phyloP scores from a whole-genome alignment of 495 filamentous ascomycete genomes.

The Xeromyces bisporus region DNA sequence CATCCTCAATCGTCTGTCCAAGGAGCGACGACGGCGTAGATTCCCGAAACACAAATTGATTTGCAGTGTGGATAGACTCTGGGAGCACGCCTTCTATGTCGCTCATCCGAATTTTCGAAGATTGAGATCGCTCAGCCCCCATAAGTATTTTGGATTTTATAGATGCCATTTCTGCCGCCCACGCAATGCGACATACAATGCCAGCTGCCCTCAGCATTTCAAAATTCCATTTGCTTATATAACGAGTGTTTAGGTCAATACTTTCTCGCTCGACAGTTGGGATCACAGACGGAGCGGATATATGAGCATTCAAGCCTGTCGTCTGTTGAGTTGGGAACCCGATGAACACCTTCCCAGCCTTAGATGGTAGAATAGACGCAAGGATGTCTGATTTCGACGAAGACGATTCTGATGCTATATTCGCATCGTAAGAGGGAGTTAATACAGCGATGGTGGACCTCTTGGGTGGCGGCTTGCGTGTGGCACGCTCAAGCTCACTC shows the following conservation, averaged over 20 bases:
- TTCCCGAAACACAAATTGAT: conserved; percentile 68
- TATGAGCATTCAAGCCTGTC: conserved; percentile 80
- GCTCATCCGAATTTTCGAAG: conserved; percentile 39
- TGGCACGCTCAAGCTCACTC: conserved; percentile 83
- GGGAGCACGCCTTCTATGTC: conserved; percentile 52
- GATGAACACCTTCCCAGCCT: conserved; percentile 83
- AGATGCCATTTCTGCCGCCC: conserved; percentile 65
- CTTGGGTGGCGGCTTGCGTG: conserved; percentile 90
- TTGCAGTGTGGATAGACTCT: conserved; percentile 51
- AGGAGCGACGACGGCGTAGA: conserved; percentile 75
- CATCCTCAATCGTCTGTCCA: conserved; percentile 71
- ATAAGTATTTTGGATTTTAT: conserved; percentile 33
- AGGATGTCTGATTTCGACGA: conserved; percentile 61
- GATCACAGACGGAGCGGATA: conserved; percentile 96
- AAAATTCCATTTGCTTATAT: conserved; percentile 88
- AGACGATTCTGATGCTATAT: conserved; percentile 40
- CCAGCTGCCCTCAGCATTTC: conserved; percentile 87
- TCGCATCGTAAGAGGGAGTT: conserved; percentile 80
- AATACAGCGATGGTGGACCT: conserved; percentile 68
- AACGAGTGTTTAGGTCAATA: conserved; percentile 89
- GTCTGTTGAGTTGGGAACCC: conserved; percentile 96
- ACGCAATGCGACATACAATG: conserved; percentile 76
- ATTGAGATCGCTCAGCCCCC: conserved; percentile 22
- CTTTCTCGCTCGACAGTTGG: conserved; percentile 97
- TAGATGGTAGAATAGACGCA: conserved; percentile 73